Evolutionary conservation across 2,329 filamentous ascomycete genomes (phyloP).

Genomic region (Epichloe festucae): DNA sequence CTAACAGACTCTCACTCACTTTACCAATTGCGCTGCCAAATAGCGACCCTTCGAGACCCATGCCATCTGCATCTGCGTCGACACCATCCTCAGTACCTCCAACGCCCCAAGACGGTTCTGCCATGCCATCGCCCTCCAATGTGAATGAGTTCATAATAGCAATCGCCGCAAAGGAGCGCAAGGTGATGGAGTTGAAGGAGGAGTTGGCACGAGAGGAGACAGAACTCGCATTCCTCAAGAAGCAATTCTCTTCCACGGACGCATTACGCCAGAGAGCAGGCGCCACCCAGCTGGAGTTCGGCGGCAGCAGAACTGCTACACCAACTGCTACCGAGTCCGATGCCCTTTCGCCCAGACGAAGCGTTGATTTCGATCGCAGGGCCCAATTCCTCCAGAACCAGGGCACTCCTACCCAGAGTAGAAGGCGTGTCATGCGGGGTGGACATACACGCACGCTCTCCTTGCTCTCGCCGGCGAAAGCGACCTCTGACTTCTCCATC

Average conservation of each 20-base stretch:
- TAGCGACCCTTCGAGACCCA: slow-evolving; percentile 37
- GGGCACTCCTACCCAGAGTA: slow-evolving; percentile 26
- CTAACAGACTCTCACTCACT: slow-evolving; percentile 47
- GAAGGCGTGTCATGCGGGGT: slow-evolving; percentile 56
- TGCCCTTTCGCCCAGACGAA: slow-evolving; percentile 24
- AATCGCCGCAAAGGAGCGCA: slow-evolving; percentile 82
- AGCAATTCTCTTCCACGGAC: slow-evolving; percentile 69
- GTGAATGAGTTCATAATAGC: slow-evolving; percentile 67
- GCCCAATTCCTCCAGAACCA: slow-evolving; percentile 49
- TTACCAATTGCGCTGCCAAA: slow-evolving; percentile 46
- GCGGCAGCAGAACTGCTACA: slow-evolving; percentile 1
- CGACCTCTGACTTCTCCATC: slow-evolving; percentile 29
- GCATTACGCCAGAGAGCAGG: slow-evolving; percentile 58
- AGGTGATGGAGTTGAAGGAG: slow-evolving; percentile 80
- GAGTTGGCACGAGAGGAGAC: slow-evolving; percentile 74
- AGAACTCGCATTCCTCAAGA: slow-evolving; percentile 66
- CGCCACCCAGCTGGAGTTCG: slow-evolving; percentile 2
- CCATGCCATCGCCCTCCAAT: slow-evolving; percentile 34
- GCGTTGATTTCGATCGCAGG: slow-evolving; percentile 57
- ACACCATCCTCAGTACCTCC: slow-evolving; percentile 30
- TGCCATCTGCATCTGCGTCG: slow-evolving; percentile 26
- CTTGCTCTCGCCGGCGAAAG: slow-evolving; percentile 58
- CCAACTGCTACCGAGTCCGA: slow-evolving; percentile 14
- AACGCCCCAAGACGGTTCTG: slow-evolving; percentile 35
- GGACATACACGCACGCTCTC: slow-evolving; percentile 57